Percentiles rank a stretch among this genome's conserved stretches.
Conservation (phyloP, 257 asterid genomes). For the Oldenlandia corymbosa region DNA sequence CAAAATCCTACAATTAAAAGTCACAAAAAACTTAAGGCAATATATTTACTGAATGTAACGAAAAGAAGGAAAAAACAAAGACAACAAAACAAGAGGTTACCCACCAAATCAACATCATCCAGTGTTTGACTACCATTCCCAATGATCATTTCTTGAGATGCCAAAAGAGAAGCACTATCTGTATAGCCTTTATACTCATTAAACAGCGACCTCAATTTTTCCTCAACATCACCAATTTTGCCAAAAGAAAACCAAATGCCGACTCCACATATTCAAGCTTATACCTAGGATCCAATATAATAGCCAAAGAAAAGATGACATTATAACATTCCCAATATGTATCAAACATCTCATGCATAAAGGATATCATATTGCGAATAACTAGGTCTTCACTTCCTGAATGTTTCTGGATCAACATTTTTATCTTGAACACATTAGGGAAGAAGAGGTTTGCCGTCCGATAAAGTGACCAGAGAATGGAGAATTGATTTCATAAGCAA, state of each 20-base stretch:
- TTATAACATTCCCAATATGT: background rate
- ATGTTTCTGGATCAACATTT: background rate
- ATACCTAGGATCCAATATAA: background rate
- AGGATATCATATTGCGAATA: background rate
- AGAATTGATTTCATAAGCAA: background rate
- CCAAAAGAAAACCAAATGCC: background rate
- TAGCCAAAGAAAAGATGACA: background rate
- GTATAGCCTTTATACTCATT: background rate
- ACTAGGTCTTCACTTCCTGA: background rate
- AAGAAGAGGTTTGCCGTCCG: background rate
- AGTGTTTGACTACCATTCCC: background rate
- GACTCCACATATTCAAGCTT: background rate
- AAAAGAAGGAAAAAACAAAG: too few relatives aligned
- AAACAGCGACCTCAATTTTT: background rate
- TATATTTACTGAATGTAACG: too few relatives aligned
- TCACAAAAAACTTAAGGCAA: background rate
- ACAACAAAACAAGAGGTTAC: too few relatives aligned
- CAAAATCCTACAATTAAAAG: background rate
- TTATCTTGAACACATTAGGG: background rate
- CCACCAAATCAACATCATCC: background rate
- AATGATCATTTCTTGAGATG: background rate
- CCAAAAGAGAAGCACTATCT: background rate
- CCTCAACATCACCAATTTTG: background rate
- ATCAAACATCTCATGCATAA: background rate
- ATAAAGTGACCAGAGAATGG: background rate